Conservation (phyloP, 2,329 filamentous ascomycete species). For the Alternaria atra region DNA sequence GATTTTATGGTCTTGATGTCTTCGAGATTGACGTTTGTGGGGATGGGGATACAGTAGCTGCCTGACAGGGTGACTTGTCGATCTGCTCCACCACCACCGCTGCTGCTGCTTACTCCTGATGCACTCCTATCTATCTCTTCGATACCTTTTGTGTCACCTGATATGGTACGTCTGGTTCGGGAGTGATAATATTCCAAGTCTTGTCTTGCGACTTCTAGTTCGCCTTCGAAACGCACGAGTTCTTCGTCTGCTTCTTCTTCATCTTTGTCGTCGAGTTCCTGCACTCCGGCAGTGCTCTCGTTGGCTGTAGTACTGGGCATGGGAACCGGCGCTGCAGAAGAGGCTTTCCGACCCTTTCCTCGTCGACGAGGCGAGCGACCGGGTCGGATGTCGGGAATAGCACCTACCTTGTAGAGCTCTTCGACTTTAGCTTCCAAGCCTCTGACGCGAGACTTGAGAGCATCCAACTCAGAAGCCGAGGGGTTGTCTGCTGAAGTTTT, state of each 20-base stretch:
- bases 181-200: slow-evolving; percentile 41
- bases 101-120: neutral
- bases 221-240: slow-evolving; percentile 41
- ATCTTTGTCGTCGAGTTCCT: slow-evolving; percentile 23
- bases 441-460: slow-evolving; percentile 46
- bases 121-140: slow-evolving; percentile 41
- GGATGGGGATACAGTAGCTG: slow-evolving; percentile 50
- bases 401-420: slow-evolving; percentile 39
- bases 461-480: slow-evolving; percentile 42
- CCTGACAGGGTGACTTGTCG: slow-evolving; percentile 47
- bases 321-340: slow-evolving; percentile 32
- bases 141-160: slow-evolving; percentile 28
- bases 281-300: slow-evolving; percentile 20
- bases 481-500: slow-evolving; percentile 13
- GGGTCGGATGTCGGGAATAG: slow-evolving; percentile 14
- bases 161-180: slow-evolving; percentile 11
- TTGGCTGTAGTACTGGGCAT: slow-evolving; percentile 18
- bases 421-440: slow-evolving; percentile 51
- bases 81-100: slow-evolving; percentile 19
- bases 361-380: slow-evolving; percentile 44
- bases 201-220: slow-evolving; percentile 43
- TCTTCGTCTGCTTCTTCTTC: slow-evolving; percentile 45
- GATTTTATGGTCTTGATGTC: slow-evolving; percentile 48
- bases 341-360: slow-evolving; percentile 44
- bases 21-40: slow-evolving; percentile 39